Percentiles rank a stretch among this genome's conserved stretches.
Evolutionary conservation across 2,329 filamentous ascomycete species (phyloP).

Genomic region (Moelleriella libera): DNA sequence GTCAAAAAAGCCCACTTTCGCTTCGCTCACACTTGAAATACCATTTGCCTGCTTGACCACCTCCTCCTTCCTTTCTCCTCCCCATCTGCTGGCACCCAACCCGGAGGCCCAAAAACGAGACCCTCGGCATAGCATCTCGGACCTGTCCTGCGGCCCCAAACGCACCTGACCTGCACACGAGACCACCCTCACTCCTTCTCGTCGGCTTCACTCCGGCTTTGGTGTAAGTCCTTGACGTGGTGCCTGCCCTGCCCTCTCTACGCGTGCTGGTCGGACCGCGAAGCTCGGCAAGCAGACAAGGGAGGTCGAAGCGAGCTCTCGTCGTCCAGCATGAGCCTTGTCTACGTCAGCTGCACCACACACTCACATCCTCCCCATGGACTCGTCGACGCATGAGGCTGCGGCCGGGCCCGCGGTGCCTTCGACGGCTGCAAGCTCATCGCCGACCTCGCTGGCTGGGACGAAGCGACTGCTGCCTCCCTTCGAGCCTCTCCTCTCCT

Average conservation of each 20-base stretch:
- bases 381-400: background rate
- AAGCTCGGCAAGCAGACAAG: no score
- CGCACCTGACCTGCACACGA: background rate
- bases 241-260: no score
- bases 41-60: background rate
- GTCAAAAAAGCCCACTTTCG: constrained; percentile 5
- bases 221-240: background rate
- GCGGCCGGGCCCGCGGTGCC: constrained; percentile 16
- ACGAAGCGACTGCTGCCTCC: constrained; percentile 59
- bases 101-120: constrained; percentile 1
- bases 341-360: no score
- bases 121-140: background rate
- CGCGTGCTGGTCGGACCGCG: no score
- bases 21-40: constrained; percentile 1
- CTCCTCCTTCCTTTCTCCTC: constrained; percentile 1
- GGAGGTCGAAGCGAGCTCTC: no score
- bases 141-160: constrained; percentile 1
- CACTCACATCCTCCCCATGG: no score
- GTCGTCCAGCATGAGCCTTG: no score
- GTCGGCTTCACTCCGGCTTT: background rate
- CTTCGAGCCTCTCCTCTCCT: constrained; percentile 70
- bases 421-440: constrained; percentile 3
- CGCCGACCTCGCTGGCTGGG: constrained; percentile 18
- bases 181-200: background rate
- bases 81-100: constrained; percentile 1